Evolutionary conservation across 208 protist species (phyloP), one percentile per base, ranked within the genome.

Genomic region (Trypanosoma brucei): DNA sequence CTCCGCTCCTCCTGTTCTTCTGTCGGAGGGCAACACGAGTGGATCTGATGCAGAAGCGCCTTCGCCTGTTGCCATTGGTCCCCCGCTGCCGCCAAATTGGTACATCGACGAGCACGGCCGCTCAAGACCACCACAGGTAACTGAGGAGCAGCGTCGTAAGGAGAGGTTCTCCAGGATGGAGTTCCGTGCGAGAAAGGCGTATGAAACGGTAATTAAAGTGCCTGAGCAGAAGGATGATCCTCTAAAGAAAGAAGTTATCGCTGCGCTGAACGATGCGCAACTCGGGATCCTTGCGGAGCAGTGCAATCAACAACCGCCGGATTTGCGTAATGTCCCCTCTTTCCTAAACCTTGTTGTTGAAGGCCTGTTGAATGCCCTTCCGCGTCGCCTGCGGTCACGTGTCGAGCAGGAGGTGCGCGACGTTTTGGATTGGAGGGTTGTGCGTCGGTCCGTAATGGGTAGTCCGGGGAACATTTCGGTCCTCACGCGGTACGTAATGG

Each of bases 341-440:
- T 62, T 91, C 45, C 70, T 93, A 49, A 40, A 60, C 3, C 59
- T 76, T 44, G 76, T 89, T 42, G 74, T 84, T 61, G 74, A 86
- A 33, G 64, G 72, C 51, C 74, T 93, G 14, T 51, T 91, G 9
- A 78, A 84, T 13, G 84, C 82, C 33, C 56, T 93, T 59, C 87
- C 87, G 13, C 65, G 73, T n/a, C 77, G 82, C 14, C 70, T 89
- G 36, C 81, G 81, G 11, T 62, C 72, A 22, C 79, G 71, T 1
- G 64, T 83, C 34, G 71, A 76, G 55, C 78, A 90, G 72, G 79
- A 93, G 74, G 75, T 91, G 22, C 81, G 83, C 49, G 83, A 90
- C 57, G 83, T 83, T 39, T 42, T 93, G 13, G 87, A 91, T 75
- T 93, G 83, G 83, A 77, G 68, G 36, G 65, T 78, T 33, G 79